Conservation (phyloP, 495 filamentous ascomycete species). For the Stereocaulon alpinum region DNA sequence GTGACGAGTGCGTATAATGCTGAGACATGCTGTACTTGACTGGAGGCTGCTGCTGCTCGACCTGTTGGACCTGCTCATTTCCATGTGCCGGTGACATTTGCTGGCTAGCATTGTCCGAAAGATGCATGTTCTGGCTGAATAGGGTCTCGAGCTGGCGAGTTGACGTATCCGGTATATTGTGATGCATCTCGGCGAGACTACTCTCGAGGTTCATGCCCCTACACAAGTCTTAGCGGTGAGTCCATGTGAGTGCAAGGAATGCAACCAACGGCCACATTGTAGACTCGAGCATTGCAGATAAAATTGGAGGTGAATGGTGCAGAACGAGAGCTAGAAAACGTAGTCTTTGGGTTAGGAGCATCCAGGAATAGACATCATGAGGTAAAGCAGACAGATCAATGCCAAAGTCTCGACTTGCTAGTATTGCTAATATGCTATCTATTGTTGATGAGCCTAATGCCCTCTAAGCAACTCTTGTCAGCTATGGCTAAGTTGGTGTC, state of each 20-base stretch:
- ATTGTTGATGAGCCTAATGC: constrained; percentile 4
- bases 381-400: constrained; percentile 6
- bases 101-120: constrained; percentile 29
- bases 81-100: neutral
- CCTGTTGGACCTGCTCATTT: constrained; percentile 11
- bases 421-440: constrained; percentile 5
- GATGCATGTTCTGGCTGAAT: neutral
- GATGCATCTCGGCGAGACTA: constrained; percentile 39
- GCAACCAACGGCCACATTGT: constrained; percentile 5
- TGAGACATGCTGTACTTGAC: constrained; percentile 59
- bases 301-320: neutral
- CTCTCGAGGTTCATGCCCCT: constrained; percentile 36
- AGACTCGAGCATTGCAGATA: no score
- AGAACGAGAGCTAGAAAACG: neutral
- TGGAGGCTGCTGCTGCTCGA: constrained; percentile 16
- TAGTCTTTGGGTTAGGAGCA: constrained; percentile 2
- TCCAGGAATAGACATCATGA: neutral
- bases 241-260: neutral
- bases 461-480: constrained; percentile 2
- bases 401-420: constrained; percentile 7
- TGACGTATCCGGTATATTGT: constrained; percentile 15
- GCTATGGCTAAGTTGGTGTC: constrained; percentile 3
- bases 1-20: constrained; percentile 66
- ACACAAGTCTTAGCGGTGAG: constrained; percentile 18
- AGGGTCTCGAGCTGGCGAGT: constrained; percentile 1